A percentile compares a stretch with the other conserved stretches of the same genome.
phyloP scores from a whole-genome alignment of 73 alveolate genomes.

The Paraurostyla sp. region DNA sequence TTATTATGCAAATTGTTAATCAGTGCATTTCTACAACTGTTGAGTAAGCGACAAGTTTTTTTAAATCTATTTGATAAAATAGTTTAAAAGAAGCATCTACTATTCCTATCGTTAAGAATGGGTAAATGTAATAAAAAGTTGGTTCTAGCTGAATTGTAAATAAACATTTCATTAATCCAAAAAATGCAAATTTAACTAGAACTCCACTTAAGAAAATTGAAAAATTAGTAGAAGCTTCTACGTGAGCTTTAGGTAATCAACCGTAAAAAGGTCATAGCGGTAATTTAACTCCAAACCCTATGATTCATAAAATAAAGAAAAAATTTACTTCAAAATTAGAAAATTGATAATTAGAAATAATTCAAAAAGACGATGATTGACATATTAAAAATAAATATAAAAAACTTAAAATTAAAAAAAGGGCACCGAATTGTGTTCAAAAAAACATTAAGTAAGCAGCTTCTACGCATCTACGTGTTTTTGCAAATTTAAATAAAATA shows the following conservation, averaged over 20 bases:
- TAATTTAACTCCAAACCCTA: slow-evolving; percentile 61
- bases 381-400: background rate
- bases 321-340: slow-evolving; percentile 7
- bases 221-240: slow-evolving; percentile 60
- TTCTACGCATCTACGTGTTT: slow-evolving; percentile 22
- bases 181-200: slow-evolving; percentile 46
- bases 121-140: too few species aligned
- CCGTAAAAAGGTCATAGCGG: slow-evolving; percentile 60
- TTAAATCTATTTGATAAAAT: background rate
- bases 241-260: slow-evolving; percentile 71
- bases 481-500: background rate
- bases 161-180: background rate
- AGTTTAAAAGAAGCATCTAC: slow-evolving; percentile 5
- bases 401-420: slow-evolving; percentile 40
- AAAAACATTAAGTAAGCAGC: slow-evolving; percentile 28
- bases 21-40: slow-evolving; percentile 6
- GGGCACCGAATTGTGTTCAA: slow-evolving; percentile 61
- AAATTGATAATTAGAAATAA: background rate
- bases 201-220: slow-evolving; percentile 63
- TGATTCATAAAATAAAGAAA: background rate
- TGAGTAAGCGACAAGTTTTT: background rate
- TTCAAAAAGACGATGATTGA: background rate
- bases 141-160: background rate
- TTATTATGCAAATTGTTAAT: background rate
- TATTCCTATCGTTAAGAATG: background rate